These are phyloP conservation scores for Cucumis hystrix DNA, from an alignment of 306 rosid species.

Conservation along the genomic window DNA sequence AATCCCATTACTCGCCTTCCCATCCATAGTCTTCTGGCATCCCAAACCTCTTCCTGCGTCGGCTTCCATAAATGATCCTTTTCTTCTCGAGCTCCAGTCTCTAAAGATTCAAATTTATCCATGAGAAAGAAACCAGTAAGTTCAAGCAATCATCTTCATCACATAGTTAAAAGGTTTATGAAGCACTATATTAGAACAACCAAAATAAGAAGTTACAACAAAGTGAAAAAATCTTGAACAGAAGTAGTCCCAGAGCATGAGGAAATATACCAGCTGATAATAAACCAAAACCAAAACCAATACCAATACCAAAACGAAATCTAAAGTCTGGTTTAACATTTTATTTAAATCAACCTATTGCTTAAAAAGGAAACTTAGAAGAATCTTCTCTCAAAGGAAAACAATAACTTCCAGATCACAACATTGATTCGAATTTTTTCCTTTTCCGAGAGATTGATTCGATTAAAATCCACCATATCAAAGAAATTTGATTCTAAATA, in stretches of 20 bases:
- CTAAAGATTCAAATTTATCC: slow-evolving; percentile 20
- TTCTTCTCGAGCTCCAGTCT: slow-evolving; percentile 91
- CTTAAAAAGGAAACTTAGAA: background rate
- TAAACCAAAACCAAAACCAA: background rate
- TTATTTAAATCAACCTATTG: background rate
- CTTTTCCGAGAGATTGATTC: background rate
- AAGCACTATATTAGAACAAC: background rate
- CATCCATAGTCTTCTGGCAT: slow-evolving; percentile 99
- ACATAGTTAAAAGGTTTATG: background rate
- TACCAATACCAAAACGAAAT: background rate
- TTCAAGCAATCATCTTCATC: background rate
- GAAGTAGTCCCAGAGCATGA: background rate
- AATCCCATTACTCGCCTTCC: slow-evolving; percentile 75
- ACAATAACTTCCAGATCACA: background rate
- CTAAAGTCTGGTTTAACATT: background rate
- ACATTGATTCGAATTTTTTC: background rate
- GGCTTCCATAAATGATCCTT: slow-evolving; percentile 67
- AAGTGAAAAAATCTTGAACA: background rate
- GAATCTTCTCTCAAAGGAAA: background rate
- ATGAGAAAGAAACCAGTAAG: slow-evolving; percentile 2
- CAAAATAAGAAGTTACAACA: background rate
- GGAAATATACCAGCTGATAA: background rate
- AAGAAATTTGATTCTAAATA: background rate
- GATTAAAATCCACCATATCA: background rate
- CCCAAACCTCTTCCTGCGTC: slow-evolving; percentile 94